These are phyloP conservation scores for Umbilicus rupestris DNA, from an alignment of 164 flowering plant species.

Conservation along the genomic window DNA sequence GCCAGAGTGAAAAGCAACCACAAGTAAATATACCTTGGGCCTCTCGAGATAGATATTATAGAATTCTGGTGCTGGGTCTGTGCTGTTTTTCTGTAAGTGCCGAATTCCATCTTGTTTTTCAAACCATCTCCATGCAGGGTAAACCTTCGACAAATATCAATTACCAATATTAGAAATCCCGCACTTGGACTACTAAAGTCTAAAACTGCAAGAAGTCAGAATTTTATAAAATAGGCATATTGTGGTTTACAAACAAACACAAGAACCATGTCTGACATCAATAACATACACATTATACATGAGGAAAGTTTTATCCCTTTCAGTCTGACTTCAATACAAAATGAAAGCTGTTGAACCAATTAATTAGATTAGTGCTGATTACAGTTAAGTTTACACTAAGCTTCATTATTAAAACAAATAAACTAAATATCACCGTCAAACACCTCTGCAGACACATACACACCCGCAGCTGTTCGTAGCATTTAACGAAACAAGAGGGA, in stretches of 20 bases:
- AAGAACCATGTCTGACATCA: not conserved
- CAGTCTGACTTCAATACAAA: not conserved
- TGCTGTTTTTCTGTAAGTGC: slow-evolving; percentile 67
- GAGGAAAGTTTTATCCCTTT: not conserved
- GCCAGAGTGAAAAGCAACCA: not conserved
- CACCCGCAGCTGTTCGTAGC: not conserved
- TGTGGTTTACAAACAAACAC: not conserved
- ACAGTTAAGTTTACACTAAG: not conserved
- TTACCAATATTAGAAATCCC: not conserved
- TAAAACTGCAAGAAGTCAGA: not conserved
- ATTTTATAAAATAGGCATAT: not conserved
- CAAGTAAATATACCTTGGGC: slow-evolving; percentile 61
- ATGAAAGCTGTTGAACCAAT: not conserved
- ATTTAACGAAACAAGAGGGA: not conserved
- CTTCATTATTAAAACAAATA: not conserved
- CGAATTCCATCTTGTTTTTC: slow-evolving; percentile 99
- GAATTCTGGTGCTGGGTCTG: slow-evolving; percentile 96
- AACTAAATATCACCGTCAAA: not conserved
- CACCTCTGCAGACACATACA: not conserved
- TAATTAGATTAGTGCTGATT: not conserved
- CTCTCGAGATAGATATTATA: slow-evolving; percentile 96
- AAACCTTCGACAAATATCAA: slow-evolving; percentile 40
- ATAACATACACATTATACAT: not conserved
- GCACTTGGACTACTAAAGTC: not conserved
- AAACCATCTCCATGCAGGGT: slow-evolving; percentile 99